Evolutionary conservation across 805 yeast species (phyloP).

Genomic region (Diddensiella santjacobensis): DNA sequence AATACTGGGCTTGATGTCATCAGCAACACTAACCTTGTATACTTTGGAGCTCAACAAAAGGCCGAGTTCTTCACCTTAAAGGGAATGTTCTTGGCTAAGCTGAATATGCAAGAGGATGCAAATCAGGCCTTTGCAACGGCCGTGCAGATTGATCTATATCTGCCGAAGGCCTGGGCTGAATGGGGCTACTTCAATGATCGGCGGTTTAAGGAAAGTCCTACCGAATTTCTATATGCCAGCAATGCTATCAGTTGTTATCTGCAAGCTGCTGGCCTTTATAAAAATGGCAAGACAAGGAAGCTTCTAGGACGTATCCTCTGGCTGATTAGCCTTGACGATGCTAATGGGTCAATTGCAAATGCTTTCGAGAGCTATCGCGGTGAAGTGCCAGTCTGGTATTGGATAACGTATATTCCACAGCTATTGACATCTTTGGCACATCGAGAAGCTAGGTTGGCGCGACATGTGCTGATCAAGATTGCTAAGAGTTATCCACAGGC

Average conservation of each 20-base stretch:
- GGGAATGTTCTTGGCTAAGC: constrained; percentile 94
- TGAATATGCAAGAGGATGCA: constrained; percentile 89
- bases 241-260: constrained; percentile 93
- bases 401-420: constrained; percentile 97
- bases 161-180: constrained; percentile 99
- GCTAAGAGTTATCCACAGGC: constrained; percentile 98
- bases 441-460: constrained; percentile 83
- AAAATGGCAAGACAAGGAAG: constrained; percentile 85
- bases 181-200: constrained; percentile 97
- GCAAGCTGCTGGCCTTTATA: constrained; percentile 96
- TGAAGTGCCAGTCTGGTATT: constrained; percentile 98
- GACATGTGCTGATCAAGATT: constrained; percentile 81
- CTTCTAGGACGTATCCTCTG: constrained; percentile 85
- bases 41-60: constrained; percentile 95
- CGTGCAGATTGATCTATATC: constrained; percentile 87
- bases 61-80: constrained; percentile 96
- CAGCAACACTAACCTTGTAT: constrained; percentile 91
- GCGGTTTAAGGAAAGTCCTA: constrained; percentile 77
- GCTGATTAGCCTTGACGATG: constrained; percentile 89
- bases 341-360: constrained; percentile 70
- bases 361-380: constrained; percentile 92
- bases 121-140: constrained; percentile 98
- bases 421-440: constrained; percentile 84
- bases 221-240: constrained; percentile 77
- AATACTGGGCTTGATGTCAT: constrained; percentile 96